phyloP scores from a whole-genome alignment of 352 stramenopile genomes.

The Aphanomyces cochlioides region DNA sequence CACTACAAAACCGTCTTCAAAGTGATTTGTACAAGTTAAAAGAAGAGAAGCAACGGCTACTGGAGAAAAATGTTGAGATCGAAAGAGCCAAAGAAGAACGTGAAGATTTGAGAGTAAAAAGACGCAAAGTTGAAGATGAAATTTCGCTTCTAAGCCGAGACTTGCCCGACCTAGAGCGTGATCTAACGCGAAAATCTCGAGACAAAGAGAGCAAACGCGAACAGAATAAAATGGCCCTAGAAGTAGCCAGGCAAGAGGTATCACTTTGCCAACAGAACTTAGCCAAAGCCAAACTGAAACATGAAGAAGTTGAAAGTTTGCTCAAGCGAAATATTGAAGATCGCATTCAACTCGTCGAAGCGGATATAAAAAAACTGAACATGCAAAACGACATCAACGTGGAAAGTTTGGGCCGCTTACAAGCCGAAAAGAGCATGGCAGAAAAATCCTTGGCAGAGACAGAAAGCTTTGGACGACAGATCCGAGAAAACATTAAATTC shows the following conservation, averaged over 20 bases:
- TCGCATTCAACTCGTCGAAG: conserved; percentile 36
- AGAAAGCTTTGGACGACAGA: conserved; percentile 62
- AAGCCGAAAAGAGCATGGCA: conserved; percentile 45
- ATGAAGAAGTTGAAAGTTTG: conserved; percentile 41
- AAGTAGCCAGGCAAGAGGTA: conserved; percentile 40
- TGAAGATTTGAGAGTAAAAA: conserved; percentile 46
- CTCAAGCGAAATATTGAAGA: conserved; percentile 35
- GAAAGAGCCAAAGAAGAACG: conserved; percentile 53
- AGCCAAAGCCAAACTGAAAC: conserved; percentile 44
- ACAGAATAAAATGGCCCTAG: conserved; percentile 36
- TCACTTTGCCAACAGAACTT: conserved; percentile 45
- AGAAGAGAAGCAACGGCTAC: conserved; percentile 51
- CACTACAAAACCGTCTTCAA: conserved; percentile 52
- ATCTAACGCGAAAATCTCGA: conserved; percentile 40
- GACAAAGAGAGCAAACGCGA: conserved; percentile 43
- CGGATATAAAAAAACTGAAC: conserved; percentile 42
- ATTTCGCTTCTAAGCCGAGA: conserved; percentile 39
- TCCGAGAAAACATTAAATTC: conserved; percentile 76
- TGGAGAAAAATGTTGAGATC: conserved; percentile 52
- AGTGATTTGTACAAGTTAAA: conserved; percentile 59
- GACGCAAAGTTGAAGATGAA: conserved; percentile 53
- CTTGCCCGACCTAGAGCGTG: conserved; percentile 43
- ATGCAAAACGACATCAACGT: conserved; percentile 39
- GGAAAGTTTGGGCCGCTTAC: conserved; percentile 41
- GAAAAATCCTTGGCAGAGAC: conserved; percentile 44